A percentile compares a stretch with the other conserved stretches of the same genome.
Conservation (phyloP, 2,329 filamentous ascomycete species). For the Seiridium cupressi region DNA sequence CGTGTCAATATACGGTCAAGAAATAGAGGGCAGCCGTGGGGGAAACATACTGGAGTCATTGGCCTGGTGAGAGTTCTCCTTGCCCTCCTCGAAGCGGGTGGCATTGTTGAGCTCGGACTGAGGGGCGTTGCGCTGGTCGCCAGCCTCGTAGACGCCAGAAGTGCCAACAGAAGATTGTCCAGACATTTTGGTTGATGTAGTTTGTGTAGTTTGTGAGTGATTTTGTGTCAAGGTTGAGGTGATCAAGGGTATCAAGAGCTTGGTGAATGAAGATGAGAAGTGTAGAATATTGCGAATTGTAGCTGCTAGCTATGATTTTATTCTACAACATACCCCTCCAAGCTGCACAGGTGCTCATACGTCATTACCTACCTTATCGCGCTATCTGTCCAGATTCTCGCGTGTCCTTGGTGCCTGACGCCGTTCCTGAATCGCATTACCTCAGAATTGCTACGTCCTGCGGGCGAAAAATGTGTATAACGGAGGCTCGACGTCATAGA, state of each 20-base stretch:
- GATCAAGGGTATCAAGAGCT: neutral
- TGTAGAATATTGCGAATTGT: neutral
- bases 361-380: neutral
- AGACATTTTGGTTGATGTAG: slow-evolving; percentile 26
- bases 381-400: neutral
- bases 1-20: slow-evolving; percentile 14
- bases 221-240: neutral
- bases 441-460: neutral
- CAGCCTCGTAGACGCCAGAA: slow-evolving; percentile 67
- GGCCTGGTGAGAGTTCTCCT: slow-evolving; percentile 64
- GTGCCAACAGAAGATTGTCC: slow-evolving; percentile 64
- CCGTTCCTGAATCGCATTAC: neutral
- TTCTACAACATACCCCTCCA: neutral
- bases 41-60: slow-evolving; percentile 66
- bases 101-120: slow-evolving; percentile 48
- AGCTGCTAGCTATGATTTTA: slow-evolving; percentile 1
- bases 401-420: neutral
- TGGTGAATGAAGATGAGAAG: neutral
- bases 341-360: neutral
- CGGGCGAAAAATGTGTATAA: neutral
- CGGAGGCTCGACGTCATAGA: slow-evolving; percentile 4
- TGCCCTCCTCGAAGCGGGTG: slow-evolving; percentile 69
- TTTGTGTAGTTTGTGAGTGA: slow-evolving; percentile 3
- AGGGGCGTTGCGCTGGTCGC: slow-evolving; percentile 69
- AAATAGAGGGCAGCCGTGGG: neutral